Evolutionary conservation across 371 early-diverging fungal species (phyloP), one percentile per base, ranked within the genome.

Genomic region (Apophysomyces elegans): DNA sequence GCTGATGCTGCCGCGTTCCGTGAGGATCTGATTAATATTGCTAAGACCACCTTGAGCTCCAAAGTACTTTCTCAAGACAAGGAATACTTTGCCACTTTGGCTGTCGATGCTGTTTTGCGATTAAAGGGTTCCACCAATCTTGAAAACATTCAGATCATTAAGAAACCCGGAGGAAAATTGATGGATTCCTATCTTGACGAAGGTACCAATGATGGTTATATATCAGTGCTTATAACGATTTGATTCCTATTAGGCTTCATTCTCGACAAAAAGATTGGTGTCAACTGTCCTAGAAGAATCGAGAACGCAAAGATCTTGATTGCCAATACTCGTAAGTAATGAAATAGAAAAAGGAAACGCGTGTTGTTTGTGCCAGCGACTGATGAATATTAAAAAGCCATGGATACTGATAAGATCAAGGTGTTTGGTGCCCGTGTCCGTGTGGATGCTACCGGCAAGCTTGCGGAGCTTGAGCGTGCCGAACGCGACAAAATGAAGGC

Each of bases 321-420:
- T 79, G 99, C 99, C 73, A 99, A 99, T 78, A 99, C 99, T 67
- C 92, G 94, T 93, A 85, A 80, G 85, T 80, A 7, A 9, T 16
- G 58, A 41, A 41, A 26, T 18, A 35, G 12, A 58, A 45, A 14
- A 26, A 32, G 58, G 8, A 44, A 63, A 14, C 68, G 32, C 32
- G 32, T 26, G 32, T 58, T 41, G 38, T 61, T 57, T 18, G 8
- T 41, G 37, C 32, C 41, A 41, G 41, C 13, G 13, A 41, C 13
- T 41, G 41, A 41, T 41, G 8, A 13, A 41, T 44, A 4, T 61
- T 39, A 36, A 56, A 14, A 78, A 89, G 93, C 99, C 59, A 96
- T 99, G 97, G 99, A 99, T 83, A 96, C 98, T 16, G 99, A 99
- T 78, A 99, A 99, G 81, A 96, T 99, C 81, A 99, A 99, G 88